A percentile compares a stretch with the other conserved stretches of the same genome.
phyloP scores from a whole-genome alignment of 768 basidiomycete genomes.

The Antrodiella citrinella region DNA sequence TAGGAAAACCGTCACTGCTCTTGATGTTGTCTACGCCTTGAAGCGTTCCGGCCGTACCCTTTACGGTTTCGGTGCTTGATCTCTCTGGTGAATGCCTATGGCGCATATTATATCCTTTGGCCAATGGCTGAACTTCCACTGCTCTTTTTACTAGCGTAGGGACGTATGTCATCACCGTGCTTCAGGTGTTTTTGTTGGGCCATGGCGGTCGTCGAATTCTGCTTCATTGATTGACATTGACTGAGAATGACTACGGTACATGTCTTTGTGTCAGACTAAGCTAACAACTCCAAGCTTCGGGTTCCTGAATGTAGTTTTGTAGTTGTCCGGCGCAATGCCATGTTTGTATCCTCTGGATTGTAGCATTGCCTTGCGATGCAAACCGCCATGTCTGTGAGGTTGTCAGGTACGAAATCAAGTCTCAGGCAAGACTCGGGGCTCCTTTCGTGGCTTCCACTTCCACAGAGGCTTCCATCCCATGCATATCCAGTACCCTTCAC shows the following conservation, averaged over 20 bases:
- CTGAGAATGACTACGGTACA: background rate
- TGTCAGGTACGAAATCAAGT: too few relatives aligned
- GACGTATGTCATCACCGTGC: too few relatives aligned
- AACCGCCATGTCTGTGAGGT: background rate
- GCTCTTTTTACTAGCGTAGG: too few relatives aligned
- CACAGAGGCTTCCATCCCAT: constrained; percentile 51
- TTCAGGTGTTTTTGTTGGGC: background rate
- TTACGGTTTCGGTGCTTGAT: constrained; percentile 45
- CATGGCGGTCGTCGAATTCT: background rate
- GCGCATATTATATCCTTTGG: too few relatives aligned
- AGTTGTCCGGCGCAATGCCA: background rate
- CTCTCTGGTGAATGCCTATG: background rate
- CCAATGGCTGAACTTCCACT: too few relatives aligned
- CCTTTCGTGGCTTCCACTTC: too few relatives aligned
- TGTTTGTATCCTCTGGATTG: too few relatives aligned
- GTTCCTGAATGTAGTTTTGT: background rate
- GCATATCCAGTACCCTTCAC: constrained; percentile 85
- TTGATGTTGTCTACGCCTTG: constrained; percentile 43
- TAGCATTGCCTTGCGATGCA: too few relatives aligned
- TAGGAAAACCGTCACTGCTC: constrained; percentile 32
- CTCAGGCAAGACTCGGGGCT: too few relatives aligned
- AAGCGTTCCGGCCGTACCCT: constrained; percentile 44
- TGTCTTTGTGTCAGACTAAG: background rate
- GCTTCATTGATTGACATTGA: background rate
- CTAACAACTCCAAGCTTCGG: background rate